Conservation (phyloP, 345 rosid species). For the Arabis alpina region DNA sequence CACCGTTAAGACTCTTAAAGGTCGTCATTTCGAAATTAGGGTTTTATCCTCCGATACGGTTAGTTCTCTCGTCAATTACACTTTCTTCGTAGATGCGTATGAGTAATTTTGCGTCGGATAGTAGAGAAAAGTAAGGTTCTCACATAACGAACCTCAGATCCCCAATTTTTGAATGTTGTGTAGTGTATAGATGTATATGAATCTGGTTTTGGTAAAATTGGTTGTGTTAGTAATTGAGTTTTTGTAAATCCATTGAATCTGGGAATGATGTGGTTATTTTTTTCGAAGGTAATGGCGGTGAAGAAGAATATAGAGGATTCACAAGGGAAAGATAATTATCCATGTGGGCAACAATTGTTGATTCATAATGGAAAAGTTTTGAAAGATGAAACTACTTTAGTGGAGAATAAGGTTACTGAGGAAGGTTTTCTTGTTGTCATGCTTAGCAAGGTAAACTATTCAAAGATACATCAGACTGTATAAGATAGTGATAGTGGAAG, state of each 20-base stretch:
- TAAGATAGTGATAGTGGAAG: background rate
- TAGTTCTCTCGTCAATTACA: conserved; percentile 38
- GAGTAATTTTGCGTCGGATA: background rate
- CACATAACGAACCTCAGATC: conserved; percentile 19
- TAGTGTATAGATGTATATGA: conserved; percentile 14
- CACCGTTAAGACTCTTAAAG: conserved; percentile 94
- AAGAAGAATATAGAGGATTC: conserved; percentile 96
- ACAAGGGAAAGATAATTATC: conserved; percentile 94
- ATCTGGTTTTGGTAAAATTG: conserved; percentile 12
- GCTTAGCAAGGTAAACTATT: conserved; percentile 86
- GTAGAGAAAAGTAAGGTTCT: conserved; percentile 14
- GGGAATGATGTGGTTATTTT: conserved; percentile 7
- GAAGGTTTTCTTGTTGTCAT: conserved; percentile 98
- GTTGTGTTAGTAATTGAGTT: background rate
- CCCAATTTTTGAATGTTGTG: conserved; percentile 25
- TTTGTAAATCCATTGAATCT: background rate
- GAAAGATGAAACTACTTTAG: conserved; percentile 92
- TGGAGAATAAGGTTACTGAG: conserved; percentile 81
- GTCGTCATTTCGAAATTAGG: conserved; percentile 94
- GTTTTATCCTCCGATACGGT: conserved; percentile 91
- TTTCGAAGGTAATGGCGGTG: conserved; percentile 78
- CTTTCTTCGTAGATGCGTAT: background rate
- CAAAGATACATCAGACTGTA: background rate
- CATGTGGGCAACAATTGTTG: conserved; percentile 90
- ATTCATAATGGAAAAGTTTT: conserved; percentile 97